Base-by-base conservation (phyloP, 352 stramenopile species). In the Phytophthora aleatoria region DNA sequence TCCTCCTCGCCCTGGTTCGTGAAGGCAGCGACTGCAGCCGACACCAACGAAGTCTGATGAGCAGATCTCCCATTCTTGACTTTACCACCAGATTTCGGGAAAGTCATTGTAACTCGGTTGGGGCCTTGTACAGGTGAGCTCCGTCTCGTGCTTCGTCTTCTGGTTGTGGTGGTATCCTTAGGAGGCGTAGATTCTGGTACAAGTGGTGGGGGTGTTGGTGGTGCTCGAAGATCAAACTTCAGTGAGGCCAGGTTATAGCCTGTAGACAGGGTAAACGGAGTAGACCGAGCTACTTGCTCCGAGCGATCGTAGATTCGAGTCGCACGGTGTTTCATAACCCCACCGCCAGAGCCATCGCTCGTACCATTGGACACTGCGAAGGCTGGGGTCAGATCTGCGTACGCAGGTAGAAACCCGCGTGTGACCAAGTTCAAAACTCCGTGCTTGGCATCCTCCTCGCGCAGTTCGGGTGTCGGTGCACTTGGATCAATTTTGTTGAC, bases 181-280 rank as follows among this genome's bases (percentile, higher is more conserved):
- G 43, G 20, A 52, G 27, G 45, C 0, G 42, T 56, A 57, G 50
- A 16, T 30, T 61, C 44, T 11, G 52, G 31, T 13, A 28, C 49
- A 33, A 31, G 41, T 35, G 51, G 47, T 11, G 52, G 48, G 1
- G 63, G 45, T 3, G 57, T 53, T 15, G 56, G 36, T 30, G 56
- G 36, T 13, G 55, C 27, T 4, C 69, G 45, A 56, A 94, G 73
- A 64, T 94, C 86, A 45, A 93, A 92, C 61, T 91, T 94, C 28
- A 94, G 64, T n/a, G 78, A 68, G 36, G 83, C 80, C 16, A 93
- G 69, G 42, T 93, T 93, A 64, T 88, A 92, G 11, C 86, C 80
- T 15, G 74, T 80, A 5, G 84, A 77, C 31, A 87, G 87, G 2
- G 81, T 85, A 60, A 87, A 87, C 3, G 84, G 81, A 33, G 73